Base-by-base conservation (phyloP, 768 basidiomycete genomes). In the Boletus subparvulus region DNA sequence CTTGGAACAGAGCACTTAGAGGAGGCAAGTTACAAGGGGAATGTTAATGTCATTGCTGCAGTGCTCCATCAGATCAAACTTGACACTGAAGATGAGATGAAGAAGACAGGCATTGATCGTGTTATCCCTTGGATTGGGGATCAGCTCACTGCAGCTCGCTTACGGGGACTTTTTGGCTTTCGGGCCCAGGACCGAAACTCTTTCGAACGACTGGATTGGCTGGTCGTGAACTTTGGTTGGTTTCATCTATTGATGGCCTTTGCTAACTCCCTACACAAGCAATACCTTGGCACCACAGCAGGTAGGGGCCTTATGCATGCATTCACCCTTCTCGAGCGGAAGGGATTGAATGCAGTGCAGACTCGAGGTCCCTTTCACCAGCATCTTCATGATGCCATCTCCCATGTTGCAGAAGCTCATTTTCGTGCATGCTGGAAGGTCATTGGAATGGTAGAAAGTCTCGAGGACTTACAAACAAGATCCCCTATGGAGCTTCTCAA, bases 321-420 rank as follows among this genome's bases (percentile, higher is more conserved):
- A 3, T 61, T 68, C 37, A 63, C 59, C 8, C 9, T 64, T 3
- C 59, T 71, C 1, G 50, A 68, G 21, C 57, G 64, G 9, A 64
- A 65, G 32, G 64, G 65, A 3, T 16, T 37, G 17, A 37, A 7
- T 17, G 17, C 44, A 2, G 42, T 60, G 2, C 33, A 52, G 5
- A 62, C 61, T 1, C 17, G 59, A 28, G 69, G 67, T 3, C 52
- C 55, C 6, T 71, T 68, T 47, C 50, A 67, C 36, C 68, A 71
- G 33, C 28, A 56, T 1, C 47, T 60, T 11, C 61, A 74, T 16
- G 77, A 79, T 40, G 69, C 69, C 0, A 47, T 80, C 1, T 60
- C 66, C 24, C 70, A 75, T 50, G 61, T 78, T 16, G 63, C 68
- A 0, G 74, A 76, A 40, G 78, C 75, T 0, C 75, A 75, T 45